Evolutionary conservation across 495 filamentous ascomycete species (phyloP).

Genomic region (Penicillium salamii): DNA sequence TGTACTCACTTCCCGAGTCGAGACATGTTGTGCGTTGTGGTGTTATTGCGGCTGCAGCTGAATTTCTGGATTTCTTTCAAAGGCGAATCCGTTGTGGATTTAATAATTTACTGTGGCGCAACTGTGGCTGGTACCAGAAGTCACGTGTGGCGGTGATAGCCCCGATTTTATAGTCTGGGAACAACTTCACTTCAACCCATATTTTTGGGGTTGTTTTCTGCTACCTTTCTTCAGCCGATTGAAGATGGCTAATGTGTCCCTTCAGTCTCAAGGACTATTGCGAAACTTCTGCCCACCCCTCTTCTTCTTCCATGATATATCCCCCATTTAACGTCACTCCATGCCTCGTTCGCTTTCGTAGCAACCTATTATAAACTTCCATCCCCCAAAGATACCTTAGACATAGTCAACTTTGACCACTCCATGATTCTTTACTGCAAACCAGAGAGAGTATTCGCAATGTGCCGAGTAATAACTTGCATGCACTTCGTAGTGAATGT

Average conservation of each 20-base stretch:
- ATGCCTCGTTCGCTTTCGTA: no score
- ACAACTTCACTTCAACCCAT: no score
- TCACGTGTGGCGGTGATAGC: constrained; percentile 26
- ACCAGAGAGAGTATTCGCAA: constrained; percentile 25
- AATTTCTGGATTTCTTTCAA: constrained; percentile 48
- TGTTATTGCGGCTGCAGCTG: constrained; percentile 29
- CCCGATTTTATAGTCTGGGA: neutral
- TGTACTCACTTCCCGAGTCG: constrained; percentile 45
- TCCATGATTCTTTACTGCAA: constrained; percentile 21
- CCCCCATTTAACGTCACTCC: no score
- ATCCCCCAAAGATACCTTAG: no score
- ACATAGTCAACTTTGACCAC: constrained; percentile 26
- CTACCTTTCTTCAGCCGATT: neutral
- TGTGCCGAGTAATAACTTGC: constrained; percentile 25
- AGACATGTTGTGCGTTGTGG: constrained; percentile 43
- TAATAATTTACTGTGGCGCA: constrained; percentile 42
- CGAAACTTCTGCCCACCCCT: no score
- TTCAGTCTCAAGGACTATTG: no score
- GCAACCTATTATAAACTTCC: no score
- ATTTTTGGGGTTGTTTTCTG: no score
- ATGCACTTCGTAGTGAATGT: constrained; percentile 19
- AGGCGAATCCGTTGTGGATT: constrained; percentile 52
- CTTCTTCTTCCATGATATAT: no score
- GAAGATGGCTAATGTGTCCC: no score
- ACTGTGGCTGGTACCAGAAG: constrained; percentile 28